Evolutionary conservation across 2,329 filamentous ascomycete species (phyloP).

Genomic region (Fusarium subglutinans): DNA sequence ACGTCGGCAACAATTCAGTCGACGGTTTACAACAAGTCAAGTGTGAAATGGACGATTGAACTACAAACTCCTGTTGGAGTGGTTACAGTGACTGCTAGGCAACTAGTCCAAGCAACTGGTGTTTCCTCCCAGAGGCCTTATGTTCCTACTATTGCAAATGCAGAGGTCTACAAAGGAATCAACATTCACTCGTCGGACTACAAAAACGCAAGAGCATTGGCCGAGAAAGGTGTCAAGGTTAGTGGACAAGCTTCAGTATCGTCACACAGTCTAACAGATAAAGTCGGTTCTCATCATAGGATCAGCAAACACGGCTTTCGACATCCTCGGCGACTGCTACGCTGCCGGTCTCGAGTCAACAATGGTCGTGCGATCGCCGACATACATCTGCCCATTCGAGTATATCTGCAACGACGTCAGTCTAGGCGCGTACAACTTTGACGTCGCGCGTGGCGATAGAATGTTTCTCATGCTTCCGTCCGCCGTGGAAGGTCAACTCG

Average conservation of each 20-base stretch:
- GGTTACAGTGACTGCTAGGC: neutral
- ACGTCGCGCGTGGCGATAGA: slow-evolving; percentile 2
- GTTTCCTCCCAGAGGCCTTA: slow-evolving; percentile 24
- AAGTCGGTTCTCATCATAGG: slow-evolving; percentile 24
- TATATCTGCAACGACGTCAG: slow-evolving; percentile 16
- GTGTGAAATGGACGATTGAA: neutral
- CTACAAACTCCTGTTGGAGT: neutral
- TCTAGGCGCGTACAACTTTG: slow-evolving; percentile 10
- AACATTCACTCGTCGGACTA: slow-evolving; percentile 18
- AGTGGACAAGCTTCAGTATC: accelerated
- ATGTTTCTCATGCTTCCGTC: slow-evolving; percentile 15
- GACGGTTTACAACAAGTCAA: neutral
- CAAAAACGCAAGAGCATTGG: neutral
- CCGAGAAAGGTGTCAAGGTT: slow-evolving; percentile 11
- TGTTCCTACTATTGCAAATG: neutral
- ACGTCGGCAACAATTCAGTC: slow-evolving; percentile 7
- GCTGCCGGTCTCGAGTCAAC: neutral
- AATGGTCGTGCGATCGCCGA: slow-evolving; percentile 25
- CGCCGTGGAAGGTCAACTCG: slow-evolving; percentile 3
- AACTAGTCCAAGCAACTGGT: slow-evolving; percentile 25
- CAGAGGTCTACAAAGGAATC: slow-evolving; percentile 7
- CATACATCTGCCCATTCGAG: slow-evolving; percentile 21
- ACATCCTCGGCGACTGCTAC: slow-evolving; percentile 24
- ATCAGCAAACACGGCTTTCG: slow-evolving; percentile 30
- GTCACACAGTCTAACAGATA: neutral